Evolutionary conservation across 164 flowering plant genomes (phyloP).

Genomic region (Aristolochia fimbriata): DNA sequence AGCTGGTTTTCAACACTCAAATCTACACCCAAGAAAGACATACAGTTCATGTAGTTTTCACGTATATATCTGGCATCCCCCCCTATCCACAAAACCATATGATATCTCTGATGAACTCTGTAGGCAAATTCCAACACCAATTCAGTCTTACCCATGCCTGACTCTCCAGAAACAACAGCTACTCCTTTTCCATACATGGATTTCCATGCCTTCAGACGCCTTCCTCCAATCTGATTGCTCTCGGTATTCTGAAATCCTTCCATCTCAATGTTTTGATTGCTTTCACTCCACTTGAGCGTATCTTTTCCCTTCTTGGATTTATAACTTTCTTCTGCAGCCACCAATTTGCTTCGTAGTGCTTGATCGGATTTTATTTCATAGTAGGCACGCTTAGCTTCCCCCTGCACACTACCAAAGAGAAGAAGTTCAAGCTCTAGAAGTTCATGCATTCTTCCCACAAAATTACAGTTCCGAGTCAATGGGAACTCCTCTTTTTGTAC

Average conservation of each 20-base stretch:
- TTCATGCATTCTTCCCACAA: conserved; percentile 83
- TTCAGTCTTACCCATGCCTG: conserved; percentile 89
- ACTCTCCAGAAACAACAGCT: conserved; percentile 78
- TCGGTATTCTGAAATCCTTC: conserved; percentile 20
- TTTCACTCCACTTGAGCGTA: conserved; percentile 76
- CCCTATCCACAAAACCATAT: conserved; percentile 85
- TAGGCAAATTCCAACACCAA: conserved; percentile 82
- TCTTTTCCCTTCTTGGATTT: conserved; percentile 58
- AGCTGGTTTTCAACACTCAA: conserved; percentile 47
- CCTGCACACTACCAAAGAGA: conserved; percentile 68
- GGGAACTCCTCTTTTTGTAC: conserved; percentile 79
- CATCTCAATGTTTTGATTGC: conserved; percentile 85
- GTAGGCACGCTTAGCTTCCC: conserved; percentile 64
- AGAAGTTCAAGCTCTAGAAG: conserved; percentile 74
- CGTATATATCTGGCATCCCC: conserved; percentile 76
- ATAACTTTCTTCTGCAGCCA: conserved; percentile 26
- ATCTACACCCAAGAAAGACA: conserved; percentile 65
- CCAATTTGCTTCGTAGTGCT: conserved; percentile 33
- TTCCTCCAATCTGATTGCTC: conserved; percentile 21
- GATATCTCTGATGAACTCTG: conserved; percentile 66
- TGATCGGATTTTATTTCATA: conserved; percentile 71
- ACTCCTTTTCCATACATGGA: conserved; percentile 75
- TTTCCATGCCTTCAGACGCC: conserved; percentile 41
- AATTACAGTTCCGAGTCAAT: conserved; percentile 64
- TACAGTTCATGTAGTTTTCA: conserved; percentile 73